A percentile compares a stretch with the other conserved stretches of the same genome.
Conservation (phyloP, 257 asterid genomes). For the Hygrophila difformis region DNA sequence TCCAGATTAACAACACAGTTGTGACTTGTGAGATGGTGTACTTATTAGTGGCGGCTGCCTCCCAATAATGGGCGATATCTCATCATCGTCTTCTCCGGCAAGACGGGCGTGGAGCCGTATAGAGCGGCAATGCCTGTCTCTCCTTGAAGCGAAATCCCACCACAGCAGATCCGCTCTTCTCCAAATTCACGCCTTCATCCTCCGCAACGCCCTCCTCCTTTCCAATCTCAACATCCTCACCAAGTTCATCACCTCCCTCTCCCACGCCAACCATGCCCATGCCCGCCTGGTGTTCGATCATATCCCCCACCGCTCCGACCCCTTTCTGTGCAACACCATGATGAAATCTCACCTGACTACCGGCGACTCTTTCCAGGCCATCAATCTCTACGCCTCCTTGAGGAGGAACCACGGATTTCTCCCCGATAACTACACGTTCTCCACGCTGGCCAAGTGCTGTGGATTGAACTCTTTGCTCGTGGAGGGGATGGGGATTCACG, state of each 20-base stretch:
- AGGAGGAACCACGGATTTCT: slow-evolving; percentile 40
- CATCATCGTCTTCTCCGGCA: no score
- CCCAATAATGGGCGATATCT: no score
- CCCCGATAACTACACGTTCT: slow-evolving; percentile 75
- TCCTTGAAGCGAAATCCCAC: slow-evolving; percentile 45
- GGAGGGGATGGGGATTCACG: slow-evolving; percentile 70
- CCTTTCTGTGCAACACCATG: slow-evolving; percentile 81
- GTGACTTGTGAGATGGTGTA: no score
- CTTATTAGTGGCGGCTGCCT: no score
- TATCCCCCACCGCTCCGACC: slow-evolving; percentile 37
- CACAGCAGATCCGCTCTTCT: slow-evolving; percentile 42
- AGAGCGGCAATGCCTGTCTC: slow-evolving; percentile 56
- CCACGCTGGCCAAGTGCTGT: slow-evolving; percentile 77
- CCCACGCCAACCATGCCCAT: slow-evolving; percentile 38
- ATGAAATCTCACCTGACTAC: slow-evolving; percentile 60
- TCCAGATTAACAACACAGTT: no score
- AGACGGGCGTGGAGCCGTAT: slow-evolving; percentile 51
- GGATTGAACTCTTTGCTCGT: slow-evolving; percentile 28
- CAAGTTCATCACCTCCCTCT: slow-evolving; percentile 50
- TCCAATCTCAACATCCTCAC: slow-evolving; percentile 64
- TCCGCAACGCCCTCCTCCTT: slow-evolving; percentile 52
- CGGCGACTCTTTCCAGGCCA: slow-evolving; percentile 37
- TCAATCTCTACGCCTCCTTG: slow-evolving; percentile 33
- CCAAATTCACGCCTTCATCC: slow-evolving; percentile 70
- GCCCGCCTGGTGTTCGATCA: slow-evolving; percentile 67